Base-by-base conservation (phyloP, 129 eudicot genomes). In the Flaveria bidentis region DNA sequence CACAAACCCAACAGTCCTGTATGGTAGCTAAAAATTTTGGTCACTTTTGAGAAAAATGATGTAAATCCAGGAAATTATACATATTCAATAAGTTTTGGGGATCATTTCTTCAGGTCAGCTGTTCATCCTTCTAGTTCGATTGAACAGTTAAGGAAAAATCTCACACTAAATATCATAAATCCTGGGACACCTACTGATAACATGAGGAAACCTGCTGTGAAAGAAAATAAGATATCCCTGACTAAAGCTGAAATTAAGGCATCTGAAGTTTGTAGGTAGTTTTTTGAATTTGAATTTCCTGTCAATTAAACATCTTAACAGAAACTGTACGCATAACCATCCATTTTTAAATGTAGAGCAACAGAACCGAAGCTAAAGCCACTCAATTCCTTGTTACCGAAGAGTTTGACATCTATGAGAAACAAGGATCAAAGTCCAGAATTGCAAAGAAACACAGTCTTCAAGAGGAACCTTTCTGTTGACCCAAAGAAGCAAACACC, bases 191-290 rank as follows among this genome's bases (percentile, higher is more conserved):
- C 91, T 71, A 18, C 60, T 60, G 74, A 47, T 44, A 81, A 72
- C 79, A 33, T 11, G 23, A 78, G 76, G 46, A 71, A 76, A 25
- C 17, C 14, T 81, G 73, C 76, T 64, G 72, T 51, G n/a, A 82
- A 77, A 66, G 80, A 71, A 71, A 81, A 53, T 16, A 83, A 44
- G 76, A 23, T 52, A 18, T 77, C 87, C 26, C 53, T 87, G 10
- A 57, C 75, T 62, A 82, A 81, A 81, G 28, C 83, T 77, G 88
- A 57, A 69, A 77, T 62, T 61, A 80, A 51, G 74, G 53, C 67
- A 67, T 77, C 87, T 78, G 82, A 73, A 75, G 87, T 69, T 82
- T 60, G 86, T 23, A 76, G 92, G 96, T 89, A 80, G 52, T 69
- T 66, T 16, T 41, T 17, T 72, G 33, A 68, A 62, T 49, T 55